Conservation (phyloP, 345 rosid genomes). For the Arabidopsis thaliana region TAIR10.1 NC_003075.7:9501501-9502000, state of each 20-base stretch:
- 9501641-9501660: conserved; percentile 8
- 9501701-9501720: conserved; percentile 23
- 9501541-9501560: background rate
- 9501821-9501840: conserved; percentile 13
- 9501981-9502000: conserved; percentile 1
- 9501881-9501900: conserved; percentile 17
- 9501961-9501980: background rate
- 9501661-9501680: background rate
- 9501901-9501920: conserved; percentile 23
- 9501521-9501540: background rate
- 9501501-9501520: conserved; percentile 23
- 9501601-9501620: background rate
- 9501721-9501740: conserved; percentile 1
- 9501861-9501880: background rate
- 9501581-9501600: conserved; percentile 19
- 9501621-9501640: conserved; percentile 16
- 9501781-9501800: conserved; percentile 19
- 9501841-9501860: conserved; percentile 9
- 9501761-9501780: conserved; percentile 15
- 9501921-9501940: conserved; percentile 6
- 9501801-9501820: background rate
- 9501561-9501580: conserved; percentile 27
- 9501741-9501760: fast-evolving
- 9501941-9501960: fast-evolving
- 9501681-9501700: conserved; percentile 5